These are phyloP conservation scores for Gypsophila paniculata DNA, from an alignment of 179 eudicot species.

Conservation along the genomic window DNA sequence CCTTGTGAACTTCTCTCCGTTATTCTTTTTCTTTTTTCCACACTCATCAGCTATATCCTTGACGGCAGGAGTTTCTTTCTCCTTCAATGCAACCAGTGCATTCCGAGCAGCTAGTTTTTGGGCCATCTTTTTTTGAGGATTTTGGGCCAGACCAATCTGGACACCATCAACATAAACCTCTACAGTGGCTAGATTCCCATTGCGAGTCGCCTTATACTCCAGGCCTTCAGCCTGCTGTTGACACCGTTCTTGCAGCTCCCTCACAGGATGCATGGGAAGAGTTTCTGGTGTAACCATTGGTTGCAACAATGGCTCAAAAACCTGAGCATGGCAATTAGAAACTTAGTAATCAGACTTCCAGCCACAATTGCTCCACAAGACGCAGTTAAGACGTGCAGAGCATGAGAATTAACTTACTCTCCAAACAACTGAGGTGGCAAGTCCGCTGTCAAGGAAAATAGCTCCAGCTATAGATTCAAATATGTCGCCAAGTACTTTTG, in stretches of 20 bases:
- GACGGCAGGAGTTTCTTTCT: conserved; percentile 60
- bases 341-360: conserved; percentile 10
- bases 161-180: conserved; percentile 89
- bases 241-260: conserved; percentile 97
- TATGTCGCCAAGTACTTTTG: conserved; percentile 97
- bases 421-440: conserved; percentile 75
- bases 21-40: conserved; percentile 62
- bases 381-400: background rate
- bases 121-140: conserved; percentile 98
- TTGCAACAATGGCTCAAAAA: conserved; percentile 85
- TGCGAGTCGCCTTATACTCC: conserved; percentile 87
- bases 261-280: conserved; percentile 98
- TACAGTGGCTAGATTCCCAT: conserved; percentile 85
- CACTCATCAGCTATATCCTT: conserved; percentile 50
- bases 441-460: conserved; percentile 76
- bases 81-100: conserved; percentile 74
- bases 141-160: conserved; percentile 90
- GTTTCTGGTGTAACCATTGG: conserved; percentile 99
- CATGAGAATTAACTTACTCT: conserved; percentile 40
- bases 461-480: conserved; percentile 97
- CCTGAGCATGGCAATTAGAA: conserved; percentile 37
- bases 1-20: conserved; percentile 74
- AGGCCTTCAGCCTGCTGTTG: conserved; percentile 98
- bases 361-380: background rate
- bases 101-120: conserved; percentile 96